phyloP scores from a whole-genome alignment of 2,329 filamentous ascomycete species.

The Lasiodiplodia gonubiensis region DNA sequence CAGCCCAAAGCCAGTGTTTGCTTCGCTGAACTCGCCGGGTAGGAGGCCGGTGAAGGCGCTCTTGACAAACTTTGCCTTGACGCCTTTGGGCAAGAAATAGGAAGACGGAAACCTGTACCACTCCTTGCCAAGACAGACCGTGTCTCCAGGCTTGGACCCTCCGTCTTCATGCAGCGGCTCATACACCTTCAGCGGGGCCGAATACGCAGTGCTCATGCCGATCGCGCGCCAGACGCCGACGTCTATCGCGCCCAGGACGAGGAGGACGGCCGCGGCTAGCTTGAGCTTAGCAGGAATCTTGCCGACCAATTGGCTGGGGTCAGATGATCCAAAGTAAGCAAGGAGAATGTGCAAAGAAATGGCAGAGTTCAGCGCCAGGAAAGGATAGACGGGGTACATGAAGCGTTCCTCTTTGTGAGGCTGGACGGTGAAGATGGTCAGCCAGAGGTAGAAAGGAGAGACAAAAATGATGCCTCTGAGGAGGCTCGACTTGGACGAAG shows the following conservation, averaged over 20 bases:
- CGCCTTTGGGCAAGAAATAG: slow-evolving; percentile 83
- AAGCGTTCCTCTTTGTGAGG: slow-evolving; percentile 98
- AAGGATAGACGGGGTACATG: slow-evolving; percentile 97
- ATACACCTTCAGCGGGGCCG: slow-evolving; percentile 77
- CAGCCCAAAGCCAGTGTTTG: slow-evolving; percentile 69
- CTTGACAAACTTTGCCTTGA: slow-evolving; percentile 86
- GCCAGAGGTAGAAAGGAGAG: slow-evolving; percentile 91
- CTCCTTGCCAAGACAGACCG: slow-evolving; percentile 90
- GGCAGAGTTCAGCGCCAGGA: slow-evolving; percentile 85
- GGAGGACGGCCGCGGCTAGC: slow-evolving; percentile 63
- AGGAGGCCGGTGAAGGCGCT: slow-evolving; percentile 89
- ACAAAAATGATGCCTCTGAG: slow-evolving; percentile 79
- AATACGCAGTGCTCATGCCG: slow-evolving; percentile 81
- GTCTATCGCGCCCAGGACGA: slow-evolving; percentile 68
- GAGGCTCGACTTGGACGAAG: slow-evolving; percentile 69
- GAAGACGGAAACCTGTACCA: slow-evolving; percentile 98
- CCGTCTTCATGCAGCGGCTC: slow-evolving; percentile 65
- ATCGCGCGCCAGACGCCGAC: slow-evolving; percentile 74
- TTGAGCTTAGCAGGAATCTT: slow-evolving; percentile 79
- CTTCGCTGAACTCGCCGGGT: slow-evolving; percentile 87
- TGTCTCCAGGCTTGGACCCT: slow-evolving; percentile 66
- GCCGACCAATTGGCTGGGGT: slow-evolving; percentile 69
- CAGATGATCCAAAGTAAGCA: slow-evolving; percentile 72
- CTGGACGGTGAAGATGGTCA: slow-evolving; percentile 87
- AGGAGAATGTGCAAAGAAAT: slow-evolving; percentile 82